These are phyloP conservation scores for Leccinum brunneo-olivaceum DNA, from an alignment of 1,284 basidiomycete species.

Conservation along the genomic window DNA sequence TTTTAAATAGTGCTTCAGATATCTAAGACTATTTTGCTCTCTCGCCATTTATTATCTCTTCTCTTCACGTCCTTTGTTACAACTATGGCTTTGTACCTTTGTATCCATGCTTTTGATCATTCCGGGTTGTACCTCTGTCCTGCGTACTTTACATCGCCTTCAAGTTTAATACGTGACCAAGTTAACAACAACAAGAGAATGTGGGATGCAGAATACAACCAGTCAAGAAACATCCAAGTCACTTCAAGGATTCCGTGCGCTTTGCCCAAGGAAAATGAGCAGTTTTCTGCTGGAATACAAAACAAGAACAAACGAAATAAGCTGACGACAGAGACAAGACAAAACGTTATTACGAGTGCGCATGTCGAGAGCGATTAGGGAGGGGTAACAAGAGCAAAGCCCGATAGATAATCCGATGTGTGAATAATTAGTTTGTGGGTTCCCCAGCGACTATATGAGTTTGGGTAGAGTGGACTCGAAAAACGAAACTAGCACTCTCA, in stretches of 20 bases:
- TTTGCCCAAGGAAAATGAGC: constrained; percentile 3
- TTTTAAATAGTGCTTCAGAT: constrained; percentile 47
- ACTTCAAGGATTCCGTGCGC: constrained; percentile 12
- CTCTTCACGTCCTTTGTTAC: neutral
- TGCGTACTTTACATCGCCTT: constrained; percentile 16
- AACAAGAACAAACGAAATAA: constrained; percentile 28
- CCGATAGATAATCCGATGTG: constrained; percentile 31
- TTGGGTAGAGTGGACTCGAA: constrained; percentile 16
- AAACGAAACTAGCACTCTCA: constrained; percentile 17
- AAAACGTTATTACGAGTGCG: constrained; percentile 31
- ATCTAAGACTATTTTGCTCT: constrained; percentile 25
- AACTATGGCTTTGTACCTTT: neutral
- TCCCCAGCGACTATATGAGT: constrained; percentile 13
- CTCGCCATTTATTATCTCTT: neutral
- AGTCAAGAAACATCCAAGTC: constrained; percentile 12
- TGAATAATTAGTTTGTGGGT: constrained; percentile 26
- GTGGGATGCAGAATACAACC: constrained; percentile 9
- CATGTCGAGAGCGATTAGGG: constrained; percentile 34
- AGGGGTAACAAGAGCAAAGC: constrained; percentile 31
- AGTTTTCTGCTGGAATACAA: constrained; percentile 19
- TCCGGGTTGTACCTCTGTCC: constrained; percentile 15
- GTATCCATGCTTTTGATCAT: neutral
- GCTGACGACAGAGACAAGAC: constrained; percentile 28
- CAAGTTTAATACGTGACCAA: neutral
- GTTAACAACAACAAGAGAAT: constrained; percentile 6